A percentile compares a stretch with the other conserved stretches of the same genome.
Evolutionary conservation across 176 grass and related monocot species (phyloP).

Genomic region (Rhynchospora pubera): DNA sequence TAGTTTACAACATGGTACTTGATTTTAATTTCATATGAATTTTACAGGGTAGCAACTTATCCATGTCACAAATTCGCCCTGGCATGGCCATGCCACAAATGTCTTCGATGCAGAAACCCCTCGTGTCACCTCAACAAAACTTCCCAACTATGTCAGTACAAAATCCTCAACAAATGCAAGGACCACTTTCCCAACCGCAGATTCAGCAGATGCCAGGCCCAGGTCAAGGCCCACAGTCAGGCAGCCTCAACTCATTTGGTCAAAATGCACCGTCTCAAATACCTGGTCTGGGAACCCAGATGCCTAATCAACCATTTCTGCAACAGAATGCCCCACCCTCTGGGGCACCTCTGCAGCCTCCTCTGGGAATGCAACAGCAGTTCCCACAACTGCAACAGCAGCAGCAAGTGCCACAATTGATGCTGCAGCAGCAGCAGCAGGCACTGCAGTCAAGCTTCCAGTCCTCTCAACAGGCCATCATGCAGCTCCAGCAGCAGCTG

Average conservation of each 20-base stretch:
- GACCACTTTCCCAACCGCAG: slow-evolving; percentile 10
- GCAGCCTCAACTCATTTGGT: slow-evolving; percentile 53
- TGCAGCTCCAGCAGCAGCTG: slow-evolving; percentile 90
- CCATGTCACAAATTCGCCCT: slow-evolving; percentile 48
- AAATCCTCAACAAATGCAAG: slow-evolving; percentile 45
- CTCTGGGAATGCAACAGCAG: slow-evolving; percentile 44
- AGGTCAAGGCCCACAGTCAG: slow-evolving; percentile 52
- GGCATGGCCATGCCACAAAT: slow-evolving; percentile 49
- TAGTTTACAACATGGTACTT: slow-evolving; percentile 17
- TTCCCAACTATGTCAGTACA: slow-evolving; percentile 46
- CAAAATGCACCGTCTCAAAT: slow-evolving; percentile 56
- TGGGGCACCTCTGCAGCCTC: slow-evolving; percentile 37
- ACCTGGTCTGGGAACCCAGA: slow-evolving; percentile 37
- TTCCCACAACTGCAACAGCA: slow-evolving; percentile 71
- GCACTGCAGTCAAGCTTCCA: slow-evolving; percentile 96
- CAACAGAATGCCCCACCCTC: slow-evolving; percentile 55
- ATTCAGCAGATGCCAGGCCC: slow-evolving; percentile 37
- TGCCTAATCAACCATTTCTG: slow-evolving; percentile 46
- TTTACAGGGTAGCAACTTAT: slow-evolving; percentile 59
- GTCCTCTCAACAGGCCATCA: slow-evolving; percentile 95
- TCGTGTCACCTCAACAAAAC: slow-evolving; percentile 37
- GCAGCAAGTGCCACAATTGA: slow-evolving; percentile 75
- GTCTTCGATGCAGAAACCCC: slow-evolving; percentile 55
- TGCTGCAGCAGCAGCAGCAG: slow-evolving; percentile 87
- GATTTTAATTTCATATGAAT: slow-evolving; percentile 14